phyloP scores from a whole-genome alignment of 106 monocot genomes.

The Platanthera zijinensis region DNA sequence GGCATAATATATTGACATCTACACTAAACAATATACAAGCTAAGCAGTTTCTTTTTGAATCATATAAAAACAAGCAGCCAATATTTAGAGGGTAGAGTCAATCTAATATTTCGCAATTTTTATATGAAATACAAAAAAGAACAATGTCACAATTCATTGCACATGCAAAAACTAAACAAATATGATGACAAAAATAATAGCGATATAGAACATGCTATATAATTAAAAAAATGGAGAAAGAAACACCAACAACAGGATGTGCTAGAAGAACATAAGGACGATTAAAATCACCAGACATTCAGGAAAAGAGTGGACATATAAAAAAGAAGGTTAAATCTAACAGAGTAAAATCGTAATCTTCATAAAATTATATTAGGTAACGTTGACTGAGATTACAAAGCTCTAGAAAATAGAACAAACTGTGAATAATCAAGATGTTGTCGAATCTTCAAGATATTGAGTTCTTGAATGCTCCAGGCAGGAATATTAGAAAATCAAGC shows the following conservation, averaged over 20 bases:
- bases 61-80: neutral
- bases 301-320: neutral
- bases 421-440: too few species aligned
- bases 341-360: neutral
- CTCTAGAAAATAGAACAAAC: too few species aligned
- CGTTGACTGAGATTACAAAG: neutral
- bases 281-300: neutral
- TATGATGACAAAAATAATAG: neutral
- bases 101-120: neutral
- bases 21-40: slow-evolving; percentile 1
- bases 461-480: too few species aligned
- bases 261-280: neutral
- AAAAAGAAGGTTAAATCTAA: neutral
- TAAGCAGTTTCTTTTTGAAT: neutral
- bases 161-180: neutral
- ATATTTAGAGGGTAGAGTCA: neutral
- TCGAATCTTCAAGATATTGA: too few species aligned
- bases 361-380: neutral
- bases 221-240: neutral
- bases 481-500: too few species aligned
- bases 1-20: neutral
- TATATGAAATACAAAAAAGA: neutral
- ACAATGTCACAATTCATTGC: neutral
- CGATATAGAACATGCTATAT: neutral
- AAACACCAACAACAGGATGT: neutral